Conservation (phyloP, 208 protist species). For the Trypanosomatidae sp. region DNA sequence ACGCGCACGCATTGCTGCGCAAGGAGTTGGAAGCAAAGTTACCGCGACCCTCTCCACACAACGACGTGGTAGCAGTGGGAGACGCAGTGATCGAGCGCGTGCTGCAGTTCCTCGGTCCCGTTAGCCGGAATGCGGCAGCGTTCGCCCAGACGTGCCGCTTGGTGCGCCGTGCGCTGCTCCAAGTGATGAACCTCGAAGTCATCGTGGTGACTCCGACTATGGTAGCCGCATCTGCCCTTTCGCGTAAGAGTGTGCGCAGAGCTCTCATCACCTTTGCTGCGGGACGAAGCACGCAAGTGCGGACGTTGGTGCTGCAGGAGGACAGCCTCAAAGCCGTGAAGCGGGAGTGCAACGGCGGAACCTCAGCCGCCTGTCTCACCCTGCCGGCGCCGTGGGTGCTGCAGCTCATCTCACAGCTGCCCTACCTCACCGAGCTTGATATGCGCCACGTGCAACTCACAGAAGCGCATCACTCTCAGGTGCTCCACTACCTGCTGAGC, state of each 20-base stretch:
- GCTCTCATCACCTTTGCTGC: constrained; percentile 38
- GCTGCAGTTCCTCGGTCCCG: constrained; percentile 31
- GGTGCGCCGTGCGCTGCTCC: constrained; percentile 39
- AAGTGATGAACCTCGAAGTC: constrained; percentile 9
- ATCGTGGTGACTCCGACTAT: constrained; percentile 53
- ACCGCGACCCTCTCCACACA: constrained; percentile 30
- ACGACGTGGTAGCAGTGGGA: constrained; percentile 43
- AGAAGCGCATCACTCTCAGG: constrained; percentile 15
- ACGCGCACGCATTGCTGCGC: constrained; percentile 40
- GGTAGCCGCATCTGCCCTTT: constrained; percentile 26
- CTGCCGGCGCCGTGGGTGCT: constrained; percentile 32
- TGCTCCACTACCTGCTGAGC: constrained; percentile 50
- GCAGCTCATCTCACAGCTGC: constrained; percentile 43
- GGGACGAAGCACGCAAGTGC: constrained; percentile 26
- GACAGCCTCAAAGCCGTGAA: constrained; percentile 29
- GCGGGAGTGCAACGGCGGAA: constrained; percentile 30
- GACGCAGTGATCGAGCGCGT: constrained; percentile 36
- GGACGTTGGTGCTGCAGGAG: constrained; percentile 34
- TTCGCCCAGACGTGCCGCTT: constrained; percentile 53
- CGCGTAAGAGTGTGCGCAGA: constrained; percentile 16
- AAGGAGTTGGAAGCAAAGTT: constrained; percentile 37
- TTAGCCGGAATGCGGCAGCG: constrained; percentile 22
- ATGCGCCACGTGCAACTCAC: constrained; percentile 67
- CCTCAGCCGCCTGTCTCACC: constrained; percentile 14
- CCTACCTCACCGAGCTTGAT: constrained; percentile 56